Base-by-base conservation (phyloP, 1,284 basidiomycete genomes). In the Puccinia polysora region DNA sequence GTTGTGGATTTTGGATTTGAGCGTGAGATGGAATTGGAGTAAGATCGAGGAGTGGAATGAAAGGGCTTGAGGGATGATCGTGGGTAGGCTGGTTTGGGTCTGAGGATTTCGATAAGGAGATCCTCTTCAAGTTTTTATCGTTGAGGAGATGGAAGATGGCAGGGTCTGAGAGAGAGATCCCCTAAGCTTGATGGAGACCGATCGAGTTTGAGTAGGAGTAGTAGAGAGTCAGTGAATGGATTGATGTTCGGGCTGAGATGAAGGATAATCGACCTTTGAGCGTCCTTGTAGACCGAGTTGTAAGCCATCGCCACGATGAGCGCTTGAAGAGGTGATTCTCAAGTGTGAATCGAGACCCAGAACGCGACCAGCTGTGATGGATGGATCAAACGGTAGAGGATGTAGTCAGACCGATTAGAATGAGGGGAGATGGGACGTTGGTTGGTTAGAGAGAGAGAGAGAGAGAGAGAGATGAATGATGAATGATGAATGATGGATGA, bases 301-400 rank as follows among this genome's bases (percentile, higher is more conserved):
- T 20, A 70, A 60, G n/a, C 67, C 67, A 62, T 70, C 55, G 5
- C 67, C 67, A 14, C 67, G 18, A 36, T 70, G 52, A 20, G 67
- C 67, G 34, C 67, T 70, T 5, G 40, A 28, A 49, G 60, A 38
- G 23, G 58, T 52, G 67, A 70, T 70, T 14, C 67, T 40, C 20
- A 56, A 28, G 10, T 58, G 30, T 10, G 43, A 56, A 40, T 60
- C 30, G 15, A 70, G 20, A 28, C 67, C 67, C 0, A 70, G 23
- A 6, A 70, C 67, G 1, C 56, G 58, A 15, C 67, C 67, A 15
- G 56, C 67, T 70, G 47, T 36, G 55, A 38, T n/a, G 30, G 23
- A 32, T 23, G 20, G 8, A n/a, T 20, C 3, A 28, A 38, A 45
- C 25, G 25, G 15, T n/a, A 30, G n/a, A n/a, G n/a, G n/a, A n/a